Conservation (phyloP, 2,329 filamentous ascomycete genomes). For the Rasamsonia emersonii region DNA sequence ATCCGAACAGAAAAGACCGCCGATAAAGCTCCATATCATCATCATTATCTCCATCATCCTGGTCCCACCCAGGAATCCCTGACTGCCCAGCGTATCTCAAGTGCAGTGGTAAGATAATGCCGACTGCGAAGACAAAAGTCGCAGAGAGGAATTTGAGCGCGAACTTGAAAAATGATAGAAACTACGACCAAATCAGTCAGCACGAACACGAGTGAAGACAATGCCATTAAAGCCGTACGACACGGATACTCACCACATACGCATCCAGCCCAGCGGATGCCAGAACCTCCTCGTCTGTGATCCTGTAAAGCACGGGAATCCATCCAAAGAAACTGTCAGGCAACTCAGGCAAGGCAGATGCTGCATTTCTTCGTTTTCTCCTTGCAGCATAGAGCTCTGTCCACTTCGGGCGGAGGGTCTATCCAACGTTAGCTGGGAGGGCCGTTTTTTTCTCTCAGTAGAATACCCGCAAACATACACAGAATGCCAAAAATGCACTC, state of each 20-base stretch:
- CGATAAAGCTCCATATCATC: slow-evolving; percentile 8
- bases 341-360: slow-evolving; percentile 62
- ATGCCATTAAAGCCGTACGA: neutral
- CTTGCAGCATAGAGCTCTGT: slow-evolving; percentile 81
- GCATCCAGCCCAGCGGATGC: slow-evolving; percentile 88
- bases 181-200: slow-evolving; percentile 45
- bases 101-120: slow-evolving; percentile 81
- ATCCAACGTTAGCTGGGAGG: slow-evolving; percentile 3
- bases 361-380: slow-evolving; percentile 63
- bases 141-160: slow-evolving; percentile 72
- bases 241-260: slow-evolving; percentile 70
- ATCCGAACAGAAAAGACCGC: slow-evolving; percentile 2
- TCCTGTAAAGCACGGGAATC: slow-evolving; percentile 76
- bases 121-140: slow-evolving; percentile 72
- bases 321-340: slow-evolving; percentile 84
- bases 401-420: slow-evolving; percentile 88
- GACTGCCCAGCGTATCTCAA: slow-evolving; percentile 49
- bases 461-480: slow-evolving; percentile 24
- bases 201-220: neutral
- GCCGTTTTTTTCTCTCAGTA: slow-evolving; percentile 8
- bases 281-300: slow-evolving; percentile 83
- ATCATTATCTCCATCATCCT: slow-evolving; percentile 25
- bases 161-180: slow-evolving; percentile 93
- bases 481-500: slow-evolving; percentile 38
- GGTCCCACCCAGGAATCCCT: slow-evolving; percentile 29